Evolutionary conservation across 805 yeast genomes (phyloP).

Genomic region (Saturnispora sekii): DNA sequence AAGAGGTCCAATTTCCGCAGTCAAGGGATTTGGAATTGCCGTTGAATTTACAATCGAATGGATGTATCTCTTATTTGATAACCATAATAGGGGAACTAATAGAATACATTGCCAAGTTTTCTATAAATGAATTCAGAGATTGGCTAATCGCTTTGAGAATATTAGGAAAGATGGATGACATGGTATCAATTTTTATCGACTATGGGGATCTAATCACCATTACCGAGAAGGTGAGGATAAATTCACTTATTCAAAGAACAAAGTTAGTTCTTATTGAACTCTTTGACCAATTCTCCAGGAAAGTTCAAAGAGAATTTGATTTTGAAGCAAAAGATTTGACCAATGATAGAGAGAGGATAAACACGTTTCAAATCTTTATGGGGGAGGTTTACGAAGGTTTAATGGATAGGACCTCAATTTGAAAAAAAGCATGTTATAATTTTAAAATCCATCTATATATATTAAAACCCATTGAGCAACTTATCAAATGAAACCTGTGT

Average conservation of each 20-base stretch:
- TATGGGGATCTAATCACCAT: constrained; percentile 16
- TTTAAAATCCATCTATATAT: background rate
- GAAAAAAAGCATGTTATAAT: background rate
- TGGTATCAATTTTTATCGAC: constrained; percentile 25
- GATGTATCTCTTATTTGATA: constrained; percentile 55
- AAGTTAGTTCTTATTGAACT: constrained; percentile 20
- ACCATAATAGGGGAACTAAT: constrained; percentile 57
- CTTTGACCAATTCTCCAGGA: constrained; percentile 22
- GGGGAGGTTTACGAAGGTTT: constrained; percentile 31
- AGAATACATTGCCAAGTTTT: constrained; percentile 43
- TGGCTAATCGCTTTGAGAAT: constrained; percentile 17
- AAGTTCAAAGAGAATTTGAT: background rate
- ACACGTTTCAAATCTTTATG: constrained; percentile 18
- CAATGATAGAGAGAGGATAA: constrained; percentile 4
- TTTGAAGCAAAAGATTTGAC: background rate
- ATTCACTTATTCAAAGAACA: constrained; percentile 25
- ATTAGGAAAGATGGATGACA: constrained; percentile 23
- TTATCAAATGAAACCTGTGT: constrained; percentile 6
- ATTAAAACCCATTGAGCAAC: constrained; percentile 7
- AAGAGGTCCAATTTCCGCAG: background rate
- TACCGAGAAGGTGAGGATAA: constrained; percentile 28
- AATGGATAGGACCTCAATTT: constrained; percentile 26
- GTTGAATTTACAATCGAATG: constrained; percentile 18
- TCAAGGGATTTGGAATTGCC: constrained; percentile 3
- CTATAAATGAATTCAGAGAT: constrained; percentile 16